phyloP scores from a whole-genome alignment of 345 rosid genomes.

The Sapria himalayana region DNA sequence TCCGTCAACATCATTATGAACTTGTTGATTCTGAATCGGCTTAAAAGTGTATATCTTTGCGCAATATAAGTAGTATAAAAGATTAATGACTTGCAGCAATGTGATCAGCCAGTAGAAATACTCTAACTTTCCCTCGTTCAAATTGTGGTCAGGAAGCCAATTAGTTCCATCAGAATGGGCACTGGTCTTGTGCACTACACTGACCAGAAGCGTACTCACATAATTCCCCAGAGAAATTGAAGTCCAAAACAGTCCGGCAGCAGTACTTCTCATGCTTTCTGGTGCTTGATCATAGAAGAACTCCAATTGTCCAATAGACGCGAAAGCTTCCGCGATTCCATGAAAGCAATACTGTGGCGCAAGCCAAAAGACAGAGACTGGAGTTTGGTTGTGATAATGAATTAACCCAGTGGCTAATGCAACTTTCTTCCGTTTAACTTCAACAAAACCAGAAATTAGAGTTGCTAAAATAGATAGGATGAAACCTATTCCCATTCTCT shows the following conservation, averaged over 20 bases:
- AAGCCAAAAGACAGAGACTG: constrained; percentile 64
- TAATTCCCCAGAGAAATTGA: constrained; percentile 55
- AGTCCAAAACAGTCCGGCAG: constrained; percentile 55
- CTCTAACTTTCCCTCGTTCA: constrained; percentile 64
- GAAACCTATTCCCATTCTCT: constrained; percentile 74
- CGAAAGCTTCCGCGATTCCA: constrained; percentile 74
- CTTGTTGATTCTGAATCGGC: constrained; percentile 52
- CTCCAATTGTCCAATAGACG: constrained; percentile 70
- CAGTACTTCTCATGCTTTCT: constrained; percentile 74
- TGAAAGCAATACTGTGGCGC: constrained; percentile 61
- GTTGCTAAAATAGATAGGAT: constrained; percentile 56
- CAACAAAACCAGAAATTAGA: constrained; percentile 52
- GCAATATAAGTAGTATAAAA: constrained; percentile 38
- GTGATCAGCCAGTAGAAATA: constrained; percentile 75
- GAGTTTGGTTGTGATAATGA: constrained; percentile 18
- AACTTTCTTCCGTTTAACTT: constrained; percentile 31
- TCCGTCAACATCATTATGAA: constrained; percentile 15
- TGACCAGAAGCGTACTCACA: constrained; percentile 45
- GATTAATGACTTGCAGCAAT: constrained; percentile 28
- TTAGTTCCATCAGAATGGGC: constrained; percentile 45
- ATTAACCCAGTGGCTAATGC: constrained; percentile 22
- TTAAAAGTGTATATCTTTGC: constrained; percentile 53
- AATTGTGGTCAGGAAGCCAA: constrained; percentile 60
- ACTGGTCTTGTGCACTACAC: constrained; percentile 38
- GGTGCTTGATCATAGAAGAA: constrained; percentile 80